Conservation (phyloP, 2,329 filamentous ascomycete species). For the Ophiostoma sp. region DNA sequence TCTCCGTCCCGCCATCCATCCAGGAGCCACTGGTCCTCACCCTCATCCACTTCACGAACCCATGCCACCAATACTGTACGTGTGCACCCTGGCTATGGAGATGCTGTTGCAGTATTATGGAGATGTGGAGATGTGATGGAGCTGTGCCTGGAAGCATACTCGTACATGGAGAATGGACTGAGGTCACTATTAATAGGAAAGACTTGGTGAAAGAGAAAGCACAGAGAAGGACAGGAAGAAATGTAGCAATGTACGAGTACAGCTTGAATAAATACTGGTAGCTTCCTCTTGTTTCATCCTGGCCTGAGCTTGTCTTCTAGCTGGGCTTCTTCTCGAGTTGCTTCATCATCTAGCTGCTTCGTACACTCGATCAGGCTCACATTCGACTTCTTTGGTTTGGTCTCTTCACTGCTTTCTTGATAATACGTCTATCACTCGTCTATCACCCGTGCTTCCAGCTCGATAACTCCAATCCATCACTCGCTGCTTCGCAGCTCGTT, state of each 20-base stretch:
- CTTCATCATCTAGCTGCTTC: no score
- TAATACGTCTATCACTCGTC: no score
- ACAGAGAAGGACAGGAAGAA: no score
- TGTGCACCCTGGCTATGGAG: slow-evolving; percentile 3
- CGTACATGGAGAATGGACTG: neutral
- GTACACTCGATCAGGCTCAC: no score
- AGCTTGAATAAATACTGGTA: slow-evolving; percentile 1
- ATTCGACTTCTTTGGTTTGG: no score
- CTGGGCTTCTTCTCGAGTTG: no score
- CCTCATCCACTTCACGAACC: neutral
- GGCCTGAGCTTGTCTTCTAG: no score
- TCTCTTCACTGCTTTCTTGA: no score
- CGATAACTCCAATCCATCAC: neutral
- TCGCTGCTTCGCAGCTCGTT: neutral
- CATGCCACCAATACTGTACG: slow-evolving; percentile 4
- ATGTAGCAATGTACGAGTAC: neutral
- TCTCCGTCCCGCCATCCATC: neutral
- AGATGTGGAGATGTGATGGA: slow-evolving; percentile 6
- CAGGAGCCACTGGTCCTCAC: neutral
- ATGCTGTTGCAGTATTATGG: slow-evolving; percentile 14
- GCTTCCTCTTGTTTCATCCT: neutral
- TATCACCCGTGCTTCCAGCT: no score
- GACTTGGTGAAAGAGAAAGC: neutral
- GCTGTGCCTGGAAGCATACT: neutral
- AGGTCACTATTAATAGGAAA: slow-evolving; percentile 8